Percentiles rank a stretch among this genome's conserved stretches.
Evolutionary conservation across 2,329 filamentous ascomycete genomes (phyloP).

Genomic region (Alternaria gaisen): DNA sequence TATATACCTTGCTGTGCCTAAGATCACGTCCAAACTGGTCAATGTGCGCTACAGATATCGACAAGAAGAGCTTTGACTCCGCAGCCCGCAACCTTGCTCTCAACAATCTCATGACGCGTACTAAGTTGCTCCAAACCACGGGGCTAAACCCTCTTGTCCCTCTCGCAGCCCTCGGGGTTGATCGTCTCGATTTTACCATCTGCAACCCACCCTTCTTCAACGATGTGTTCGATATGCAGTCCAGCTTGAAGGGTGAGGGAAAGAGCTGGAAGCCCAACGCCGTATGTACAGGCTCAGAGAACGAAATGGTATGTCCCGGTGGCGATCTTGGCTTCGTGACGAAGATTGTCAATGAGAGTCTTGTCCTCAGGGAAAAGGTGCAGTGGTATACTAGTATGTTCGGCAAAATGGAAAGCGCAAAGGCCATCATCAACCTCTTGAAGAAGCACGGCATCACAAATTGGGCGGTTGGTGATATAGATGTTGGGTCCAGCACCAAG

Average conservation of each 20-base stretch:
- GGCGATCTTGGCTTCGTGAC: slow-evolving; percentile 80
- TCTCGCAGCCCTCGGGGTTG: slow-evolving; percentile 62
- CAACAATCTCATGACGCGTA: slow-evolving; percentile 72
- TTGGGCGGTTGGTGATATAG: slow-evolving; percentile 81
- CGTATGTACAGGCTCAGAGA: slow-evolving; percentile 76
- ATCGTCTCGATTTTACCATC: slow-evolving; percentile 81
- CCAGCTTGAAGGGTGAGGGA: slow-evolving; percentile 63
- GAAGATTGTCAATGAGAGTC: slow-evolving; percentile 75
- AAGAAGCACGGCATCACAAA: slow-evolving; percentile 71
- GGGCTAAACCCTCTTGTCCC: slow-evolving; percentile 68
- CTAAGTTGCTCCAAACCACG: slow-evolving; percentile 68
- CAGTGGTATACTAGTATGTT: slow-evolving; percentile 94
- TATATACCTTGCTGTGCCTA: slow-evolving; percentile 87
- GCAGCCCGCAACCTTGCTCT: slow-evolving; percentile 72
- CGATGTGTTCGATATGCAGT: slow-evolving; percentile 73
- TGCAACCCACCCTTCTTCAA: slow-evolving; percentile 95
- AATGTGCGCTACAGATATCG: slow-evolving; percentile 70
- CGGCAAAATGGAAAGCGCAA: slow-evolving; percentile 76
- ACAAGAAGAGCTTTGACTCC: slow-evolving; percentile 71
- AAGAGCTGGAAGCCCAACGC: slow-evolving; percentile 76
- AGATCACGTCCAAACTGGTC: slow-evolving; percentile 72
- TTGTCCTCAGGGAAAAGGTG: slow-evolving; percentile 66
- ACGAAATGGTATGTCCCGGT: slow-evolving; percentile 86
- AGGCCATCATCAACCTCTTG: slow-evolving; percentile 67
- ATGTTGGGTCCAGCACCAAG: slow-evolving; percentile 77